Base-by-base conservation (phyloP, 2,329 filamentous ascomycete genomes). In the Dactylellina haptotyla region DNA sequence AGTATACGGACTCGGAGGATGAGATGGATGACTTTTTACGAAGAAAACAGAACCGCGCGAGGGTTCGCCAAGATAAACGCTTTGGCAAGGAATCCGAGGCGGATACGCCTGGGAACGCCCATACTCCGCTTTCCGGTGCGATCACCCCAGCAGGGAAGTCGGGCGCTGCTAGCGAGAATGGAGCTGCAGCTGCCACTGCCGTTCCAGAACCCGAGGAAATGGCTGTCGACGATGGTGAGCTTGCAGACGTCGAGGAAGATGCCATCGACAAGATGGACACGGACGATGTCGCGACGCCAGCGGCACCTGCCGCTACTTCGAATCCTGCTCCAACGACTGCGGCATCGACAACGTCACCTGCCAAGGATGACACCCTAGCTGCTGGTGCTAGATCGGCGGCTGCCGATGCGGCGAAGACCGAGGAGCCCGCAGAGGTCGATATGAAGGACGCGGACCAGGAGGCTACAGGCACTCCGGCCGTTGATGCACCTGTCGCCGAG, bases 1-100 rank as follows among this genome's bases (percentile, higher is more conserved):
- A 90, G 77, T 81, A 89, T 10, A 74, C 70, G 28, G 88, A 89
- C 46, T 88, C 86, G 39, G 87, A 89, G 69, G 87, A 89, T 57
- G 66, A 71, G 75, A 76, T 77, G 69, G 75, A 76, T 23, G 70
- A 72, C 30, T 62, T 59, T 10, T 41, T 78, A 4, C 41, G 74
- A n/a, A 57, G 65, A 8, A 72, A 69, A 41, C 53, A 69, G 8
- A 58, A 63, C 34, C 45, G 74, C 14, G 71, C 64, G 25, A 76
- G 75, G 53, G 48, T 75, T n/a, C 51, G 73, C 26, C 69, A 76
- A 16, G 77, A 77, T 20, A 72, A 73, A 28, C n/a, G 61, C 2
- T 67, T 54, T 9, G 76, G 65, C 43, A 76, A 76, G 59, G 76
- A 76, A 10, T 57, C 54, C 10, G 74, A 64, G 12, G 75, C 75